Percentiles rank a stretch among this genome's conserved stretches.
Conservation (phyloP, 768 basidiomycete genomes). For the Rhizopogon vinicolor region DNA sequence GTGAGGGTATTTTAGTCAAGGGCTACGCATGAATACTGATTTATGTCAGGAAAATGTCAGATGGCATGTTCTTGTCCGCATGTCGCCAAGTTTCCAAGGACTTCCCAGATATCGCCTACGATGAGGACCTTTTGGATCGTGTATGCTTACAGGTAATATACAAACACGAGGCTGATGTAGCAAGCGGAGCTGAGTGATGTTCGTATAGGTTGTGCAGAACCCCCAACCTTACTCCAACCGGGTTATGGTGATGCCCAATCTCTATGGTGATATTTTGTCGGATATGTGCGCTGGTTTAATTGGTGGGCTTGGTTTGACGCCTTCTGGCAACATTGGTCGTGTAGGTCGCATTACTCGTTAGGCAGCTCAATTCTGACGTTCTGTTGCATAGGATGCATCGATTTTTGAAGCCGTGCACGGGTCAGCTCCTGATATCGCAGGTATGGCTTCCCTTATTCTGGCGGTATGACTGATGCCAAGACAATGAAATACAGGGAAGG, state of each 20-base stretch:
- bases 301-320: conserved; percentile 94
- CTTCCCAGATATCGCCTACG: conserved; percentile 89
- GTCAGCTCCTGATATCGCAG: conserved; percentile 98
- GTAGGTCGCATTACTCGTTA: conserved; percentile 38
- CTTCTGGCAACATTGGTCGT: conserved; percentile 95
- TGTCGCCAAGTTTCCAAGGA: conserved; percentile 96
- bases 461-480: conserved; percentile 2
- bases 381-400: conserved; percentile 73
- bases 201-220: conserved; percentile 77
- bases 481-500: conserved; percentile 53
- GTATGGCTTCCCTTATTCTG: conserved; percentile 33
- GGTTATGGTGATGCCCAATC: conserved; percentile 99
- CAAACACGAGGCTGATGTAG: not conserved
- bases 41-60: conserved; percentile 91
- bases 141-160: conserved; percentile 81
- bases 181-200: not conserved
- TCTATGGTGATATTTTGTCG: conserved; percentile 93
- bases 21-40: conserved; percentile 10
- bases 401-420: conserved; percentile 99
- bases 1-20: conserved; percentile 38
- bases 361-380: conserved; percentile 13
- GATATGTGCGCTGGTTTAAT: conserved; percentile 99
- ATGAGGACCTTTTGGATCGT: conserved; percentile 95
- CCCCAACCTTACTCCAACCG: conserved; percentile 91
- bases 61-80: conserved; percentile 98